Evolutionary conservation across 139 green algal genomes (phyloP).

Genomic region (Micractinium sp.): DNA sequence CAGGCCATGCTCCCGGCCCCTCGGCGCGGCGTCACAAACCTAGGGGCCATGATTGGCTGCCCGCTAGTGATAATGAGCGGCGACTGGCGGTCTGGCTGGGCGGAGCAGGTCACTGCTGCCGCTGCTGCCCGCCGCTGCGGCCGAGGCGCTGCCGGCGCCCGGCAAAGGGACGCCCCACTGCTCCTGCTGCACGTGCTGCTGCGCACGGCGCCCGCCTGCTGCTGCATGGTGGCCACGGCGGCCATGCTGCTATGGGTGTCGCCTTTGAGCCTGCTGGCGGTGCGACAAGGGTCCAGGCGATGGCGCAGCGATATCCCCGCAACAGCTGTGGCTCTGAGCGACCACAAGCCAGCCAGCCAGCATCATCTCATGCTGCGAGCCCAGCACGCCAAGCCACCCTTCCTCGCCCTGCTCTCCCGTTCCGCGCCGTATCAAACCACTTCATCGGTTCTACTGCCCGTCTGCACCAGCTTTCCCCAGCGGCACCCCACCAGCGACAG

Average conservation of each 20-base stretch:
- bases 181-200: slow-evolving; percentile 12
- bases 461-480: background rate
- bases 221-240: background rate
- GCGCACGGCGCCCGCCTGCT: background rate
- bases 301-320: no score
- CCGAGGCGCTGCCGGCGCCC: slow-evolving; percentile 1
- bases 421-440: background rate
- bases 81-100: background rate
- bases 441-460: background rate
- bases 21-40: slow-evolving; percentile 8
- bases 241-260: background rate
- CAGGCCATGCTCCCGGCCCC: background rate
- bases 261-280: no score
- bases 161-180: background rate
- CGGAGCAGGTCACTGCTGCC: slow-evolving; percentile 32
- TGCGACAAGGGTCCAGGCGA: no score
- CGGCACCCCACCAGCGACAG: background rate
- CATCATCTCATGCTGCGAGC: no score
- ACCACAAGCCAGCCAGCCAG: no score
- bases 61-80: slow-evolving; percentile 32
- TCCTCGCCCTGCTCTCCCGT: background rate
- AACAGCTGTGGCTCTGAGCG: no score
- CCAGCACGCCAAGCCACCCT: no score
- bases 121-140: slow-evolving; percentile 14
- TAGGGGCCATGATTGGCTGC: slow-evolving; percentile 51